Conservation (phyloP, 2,329 filamentous ascomycete genomes). For the Parafenestella ontariensis region DNA sequence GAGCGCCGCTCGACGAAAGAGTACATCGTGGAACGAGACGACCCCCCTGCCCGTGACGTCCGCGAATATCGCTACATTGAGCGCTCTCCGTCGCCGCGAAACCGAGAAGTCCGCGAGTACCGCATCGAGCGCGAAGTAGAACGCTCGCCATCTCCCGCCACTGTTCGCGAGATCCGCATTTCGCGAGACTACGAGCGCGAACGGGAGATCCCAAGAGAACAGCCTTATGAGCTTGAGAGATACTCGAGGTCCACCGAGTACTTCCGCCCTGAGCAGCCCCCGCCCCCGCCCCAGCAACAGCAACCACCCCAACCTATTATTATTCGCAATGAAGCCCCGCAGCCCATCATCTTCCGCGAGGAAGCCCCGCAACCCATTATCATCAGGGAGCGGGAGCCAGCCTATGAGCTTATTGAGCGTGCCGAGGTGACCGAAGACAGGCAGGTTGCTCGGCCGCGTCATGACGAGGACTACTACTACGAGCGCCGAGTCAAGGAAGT, state of each 20-base stretch:
- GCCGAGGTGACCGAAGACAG: conserved; percentile 61
- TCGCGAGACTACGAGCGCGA: conserved; percentile 46
- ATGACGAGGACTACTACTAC: conserved; percentile 69
- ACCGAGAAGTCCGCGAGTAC: conserved; percentile 57
- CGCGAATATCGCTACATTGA: conserved; percentile 49
- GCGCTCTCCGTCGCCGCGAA: conserved; percentile 51
- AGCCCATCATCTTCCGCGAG: conserved; percentile 64
- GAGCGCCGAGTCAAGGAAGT: conserved; percentile 64
- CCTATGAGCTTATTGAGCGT: conserved; percentile 67
- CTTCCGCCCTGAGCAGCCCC: conserved; percentile 51
- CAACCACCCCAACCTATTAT: conserved; percentile 53
- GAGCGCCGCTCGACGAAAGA: conserved; percentile 46
- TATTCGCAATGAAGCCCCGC: conserved; percentile 57
- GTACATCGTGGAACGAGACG: conserved; percentile 48
- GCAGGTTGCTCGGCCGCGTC: conserved; percentile 52
- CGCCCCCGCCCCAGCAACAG: conserved; percentile 19
- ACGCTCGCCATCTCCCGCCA: conserved; percentile 55
- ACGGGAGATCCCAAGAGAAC: conserved; percentile 34
- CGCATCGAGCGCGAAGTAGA: conserved; percentile 61
- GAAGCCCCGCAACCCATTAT: conserved; percentile 58
- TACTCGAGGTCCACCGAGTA: conserved; percentile 63
- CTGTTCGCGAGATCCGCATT: conserved; percentile 45
- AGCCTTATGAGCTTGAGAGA: conserved; percentile 53
- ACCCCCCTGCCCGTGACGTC: conserved; percentile 38
- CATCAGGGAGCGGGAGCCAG: conserved; percentile 60